Evolutionary conservation across 2,329 filamentous ascomycete genomes (phyloP), one percentile per base, ranked within the genome.

Genomic region (Ophiostoma novo-ulmi): DNA sequence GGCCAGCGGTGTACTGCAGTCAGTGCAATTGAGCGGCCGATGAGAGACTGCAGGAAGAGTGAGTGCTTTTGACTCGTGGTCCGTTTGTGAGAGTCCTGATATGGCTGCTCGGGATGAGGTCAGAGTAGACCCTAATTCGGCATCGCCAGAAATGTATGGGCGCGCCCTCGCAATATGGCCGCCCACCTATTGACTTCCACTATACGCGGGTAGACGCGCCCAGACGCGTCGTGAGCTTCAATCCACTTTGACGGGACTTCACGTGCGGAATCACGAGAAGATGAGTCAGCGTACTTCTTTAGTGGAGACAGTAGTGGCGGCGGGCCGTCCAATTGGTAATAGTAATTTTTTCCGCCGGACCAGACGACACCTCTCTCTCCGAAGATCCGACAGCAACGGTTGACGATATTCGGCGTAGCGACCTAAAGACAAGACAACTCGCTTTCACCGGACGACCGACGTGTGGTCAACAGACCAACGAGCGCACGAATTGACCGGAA

Each of bases 161-260:
- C 41, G 17, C 41, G 55, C 26, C 41, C 69, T 67, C 69, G 66
- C 44, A 44, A 36, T 26, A 44, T 11, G 14, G 52, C 52, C n/a
- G 52, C 52, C 52, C 52, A 58, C 52, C 52, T 58, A 22, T 58
- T 58, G 26, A 58, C 52, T 31, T 36, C 26, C 26, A 39, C 68
- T 68, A 41, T 68, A 70, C 69, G 68, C 66, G 69, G 68, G 58
- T 39, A 72, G 69, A 71, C 71, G 71, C 71, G 71, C 69, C 52
- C 64, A 66, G 66, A 61, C 69, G 71, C 71, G 71, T 70, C 41
- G 11, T 65, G n/a, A 38, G 17, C 22, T 11, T 31, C 31, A 26
- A 1, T n/a, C 58, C 17, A 58, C 13, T 52, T 68, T 39, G 64
- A 65, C 41, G 58, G 31, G 55, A 44, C 31, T 6, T n/a, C 65